These are phyloP conservation scores for Pisolithus thermaeus DNA, from an alignment of 1,284 basidiomycete species.

Conservation along the genomic window DNA sequence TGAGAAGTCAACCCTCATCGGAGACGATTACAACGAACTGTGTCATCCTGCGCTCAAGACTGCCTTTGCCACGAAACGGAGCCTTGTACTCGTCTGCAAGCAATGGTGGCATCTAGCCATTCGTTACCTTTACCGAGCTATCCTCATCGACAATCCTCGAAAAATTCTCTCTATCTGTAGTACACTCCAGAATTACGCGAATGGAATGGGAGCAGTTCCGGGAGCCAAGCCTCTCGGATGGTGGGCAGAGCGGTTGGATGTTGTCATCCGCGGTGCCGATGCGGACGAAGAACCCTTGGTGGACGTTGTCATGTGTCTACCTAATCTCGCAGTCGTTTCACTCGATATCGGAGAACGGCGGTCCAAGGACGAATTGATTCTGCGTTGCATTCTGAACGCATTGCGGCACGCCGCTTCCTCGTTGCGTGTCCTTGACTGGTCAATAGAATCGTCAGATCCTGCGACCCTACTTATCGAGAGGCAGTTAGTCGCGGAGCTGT, in stretches of 20 bases:
- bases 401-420: constrained; percentile 10
- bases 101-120: no score
- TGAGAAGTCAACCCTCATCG: no score
- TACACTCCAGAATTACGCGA: constrained; percentile 14
- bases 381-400: constrained; percentile 10
- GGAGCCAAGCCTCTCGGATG: constrained; percentile 18
- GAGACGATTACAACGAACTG: no score
- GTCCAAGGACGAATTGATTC: background rate
- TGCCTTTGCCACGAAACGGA: no score
- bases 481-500: constrained; percentile 10
- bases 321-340: constrained; percentile 24
- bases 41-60: no score
- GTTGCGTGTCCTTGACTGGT: constrained; percentile 21
- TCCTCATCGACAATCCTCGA: no score
- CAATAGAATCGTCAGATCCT: background rate
- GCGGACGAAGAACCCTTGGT: constrained; percentile 11
- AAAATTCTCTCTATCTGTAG: no score
- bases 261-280: constrained; percentile 18
- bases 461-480: background rate
- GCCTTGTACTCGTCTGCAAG: no score
- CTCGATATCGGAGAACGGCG: constrained; percentile 10
- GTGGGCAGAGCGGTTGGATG: constrained; percentile 31
- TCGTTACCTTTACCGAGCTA: no score
- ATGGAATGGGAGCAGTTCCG: constrained; percentile 5
- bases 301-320: constrained; percentile 21